Evolutionary conservation across 2,329 filamentous ascomycete species (phyloP).

Genomic region (Xylaria sp.): DNA sequence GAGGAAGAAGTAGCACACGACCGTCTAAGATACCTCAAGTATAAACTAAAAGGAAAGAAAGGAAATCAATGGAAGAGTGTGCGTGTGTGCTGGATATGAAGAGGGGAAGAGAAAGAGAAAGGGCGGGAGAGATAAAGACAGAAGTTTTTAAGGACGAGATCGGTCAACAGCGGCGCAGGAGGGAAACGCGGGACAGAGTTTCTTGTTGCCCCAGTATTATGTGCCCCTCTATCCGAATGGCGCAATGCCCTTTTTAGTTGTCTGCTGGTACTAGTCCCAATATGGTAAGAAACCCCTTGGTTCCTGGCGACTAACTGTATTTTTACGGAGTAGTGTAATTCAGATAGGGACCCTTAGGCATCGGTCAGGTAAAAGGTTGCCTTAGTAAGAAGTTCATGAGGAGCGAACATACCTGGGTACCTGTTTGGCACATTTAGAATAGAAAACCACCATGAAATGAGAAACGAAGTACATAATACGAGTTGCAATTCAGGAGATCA

Average conservation of each 20-base stretch:
- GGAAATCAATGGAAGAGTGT: conserved; percentile 10
- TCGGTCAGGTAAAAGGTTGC: neutral
- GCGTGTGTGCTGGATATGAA: conserved; percentile 19
- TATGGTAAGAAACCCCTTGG: neutral
- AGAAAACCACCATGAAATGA: neutral
- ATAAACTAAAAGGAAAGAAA: conserved; percentile 31
- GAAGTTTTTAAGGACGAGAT: conserved; percentile 37
- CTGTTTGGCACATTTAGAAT: neutral
- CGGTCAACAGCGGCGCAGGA: conserved; percentile 21
- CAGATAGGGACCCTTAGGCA: neutral
- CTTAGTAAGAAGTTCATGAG: neutral
- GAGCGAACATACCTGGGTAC: neutral
- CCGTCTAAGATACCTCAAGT: conserved; percentile 37
- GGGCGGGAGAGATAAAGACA: conserved; percentile 21
- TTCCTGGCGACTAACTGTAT: conserved; percentile 23
- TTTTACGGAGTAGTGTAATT: no score
- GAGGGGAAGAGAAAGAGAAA: conserved; percentile 21
- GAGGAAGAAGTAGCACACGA: conserved; percentile 44
- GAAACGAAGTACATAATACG: neutral
- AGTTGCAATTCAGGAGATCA: neutral
- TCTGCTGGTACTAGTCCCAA: conserved; percentile 5
- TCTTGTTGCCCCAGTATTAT: conserved; percentile 14
- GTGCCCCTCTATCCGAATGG: conserved; percentile 39
- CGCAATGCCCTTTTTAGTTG: conserved; percentile 24
- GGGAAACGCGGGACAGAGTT: conserved; percentile 21